Conservation (phyloP, 208 protist genomes). For the Balamuthia mandrillaris region DNA sequence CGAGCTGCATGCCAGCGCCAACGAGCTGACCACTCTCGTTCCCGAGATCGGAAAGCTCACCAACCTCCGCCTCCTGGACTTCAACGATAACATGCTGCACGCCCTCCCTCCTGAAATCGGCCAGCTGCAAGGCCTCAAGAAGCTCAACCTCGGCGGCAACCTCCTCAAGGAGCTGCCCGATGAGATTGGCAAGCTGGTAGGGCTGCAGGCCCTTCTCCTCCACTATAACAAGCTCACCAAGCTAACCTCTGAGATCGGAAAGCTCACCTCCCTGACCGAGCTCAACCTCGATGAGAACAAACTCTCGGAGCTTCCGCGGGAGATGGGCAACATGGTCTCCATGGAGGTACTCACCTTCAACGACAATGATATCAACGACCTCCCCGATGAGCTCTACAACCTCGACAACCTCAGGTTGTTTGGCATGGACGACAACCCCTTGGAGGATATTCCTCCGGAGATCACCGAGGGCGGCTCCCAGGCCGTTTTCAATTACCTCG, state of each 20-base stretch:
- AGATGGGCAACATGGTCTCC: slow-evolving; percentile 23
- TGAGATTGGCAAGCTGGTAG: neutral
- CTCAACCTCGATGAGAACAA: slow-evolving; percentile 56
- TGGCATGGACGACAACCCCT: slow-evolving; percentile 38
- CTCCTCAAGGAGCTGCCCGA: slow-evolving; percentile 24
- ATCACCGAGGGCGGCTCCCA: slow-evolving; percentile 34
- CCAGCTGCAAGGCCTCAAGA: neutral
- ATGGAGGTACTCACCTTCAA: slow-evolving; percentile 42
- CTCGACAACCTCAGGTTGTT: slow-evolving; percentile 31
- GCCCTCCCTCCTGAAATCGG: slow-evolving; percentile 33
- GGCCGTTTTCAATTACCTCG: slow-evolving; percentile 29
- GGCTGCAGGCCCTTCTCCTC: slow-evolving; percentile 19
- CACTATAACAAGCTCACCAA: slow-evolving; percentile 46
- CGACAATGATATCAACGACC: slow-evolving; percentile 41
- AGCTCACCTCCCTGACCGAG: slow-evolving; percentile 38
- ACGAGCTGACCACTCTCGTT: slow-evolving; percentile 46
- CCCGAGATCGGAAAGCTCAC: slow-evolving; percentile 25
- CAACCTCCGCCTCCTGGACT: slow-evolving; percentile 41
- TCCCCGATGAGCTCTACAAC: slow-evolving; percentile 30
- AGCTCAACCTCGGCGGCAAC: slow-evolving; percentile 26
- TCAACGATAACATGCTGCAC: slow-evolving; percentile 42
- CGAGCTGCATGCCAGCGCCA: slow-evolving; percentile 47
- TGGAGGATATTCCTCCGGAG: slow-evolving; percentile 24
- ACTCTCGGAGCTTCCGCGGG: slow-evolving; percentile 30
- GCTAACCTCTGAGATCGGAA: slow-evolving; percentile 20